Evolutionary conservation across 257 asterid species (phyloP).

Genomic region (Salvia hispanica): DNA sequence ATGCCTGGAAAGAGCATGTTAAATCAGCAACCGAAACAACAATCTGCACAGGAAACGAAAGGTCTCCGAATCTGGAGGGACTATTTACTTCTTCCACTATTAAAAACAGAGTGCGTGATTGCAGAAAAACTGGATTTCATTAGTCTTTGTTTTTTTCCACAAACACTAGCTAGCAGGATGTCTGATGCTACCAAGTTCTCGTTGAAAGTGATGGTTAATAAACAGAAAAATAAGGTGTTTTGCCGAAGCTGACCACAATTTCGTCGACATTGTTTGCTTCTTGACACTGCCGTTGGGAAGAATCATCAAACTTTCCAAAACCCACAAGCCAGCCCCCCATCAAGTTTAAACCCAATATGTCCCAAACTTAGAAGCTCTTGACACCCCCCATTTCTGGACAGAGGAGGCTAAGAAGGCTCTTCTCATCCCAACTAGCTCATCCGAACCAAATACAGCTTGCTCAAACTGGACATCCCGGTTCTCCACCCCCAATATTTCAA

Average conservation of each 20-base stretch:
- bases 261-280: slow-evolving; percentile 29
- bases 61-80: too few species aligned
- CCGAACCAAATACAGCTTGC: background rate
- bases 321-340: background rate
- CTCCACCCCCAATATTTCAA: too few species aligned
- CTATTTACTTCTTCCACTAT: too few species aligned
- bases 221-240: slow-evolving; percentile 28
- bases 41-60: too few species aligned
- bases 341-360: slow-evolving; percentile 15
- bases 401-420: slow-evolving; percentile 18
- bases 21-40: too few species aligned
- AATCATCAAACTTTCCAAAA: background rate
- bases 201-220: background rate
- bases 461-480: background rate
- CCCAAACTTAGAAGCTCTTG: background rate
- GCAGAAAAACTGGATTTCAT: too few species aligned
- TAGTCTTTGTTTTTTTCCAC: too few species aligned
- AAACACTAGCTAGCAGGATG: too few species aligned
- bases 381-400: slow-evolving; percentile 14
- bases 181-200: too few species aligned
- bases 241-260: slow-evolving; percentile 10
- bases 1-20: too few species aligned
- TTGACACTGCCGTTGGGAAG: slow-evolving; percentile 32
- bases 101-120: too few species aligned
- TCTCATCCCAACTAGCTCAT: slow-evolving; percentile 29